Conservation (phyloP, 2,329 filamentous ascomycete genomes). For the Penicillium hesseltinei region DNA sequence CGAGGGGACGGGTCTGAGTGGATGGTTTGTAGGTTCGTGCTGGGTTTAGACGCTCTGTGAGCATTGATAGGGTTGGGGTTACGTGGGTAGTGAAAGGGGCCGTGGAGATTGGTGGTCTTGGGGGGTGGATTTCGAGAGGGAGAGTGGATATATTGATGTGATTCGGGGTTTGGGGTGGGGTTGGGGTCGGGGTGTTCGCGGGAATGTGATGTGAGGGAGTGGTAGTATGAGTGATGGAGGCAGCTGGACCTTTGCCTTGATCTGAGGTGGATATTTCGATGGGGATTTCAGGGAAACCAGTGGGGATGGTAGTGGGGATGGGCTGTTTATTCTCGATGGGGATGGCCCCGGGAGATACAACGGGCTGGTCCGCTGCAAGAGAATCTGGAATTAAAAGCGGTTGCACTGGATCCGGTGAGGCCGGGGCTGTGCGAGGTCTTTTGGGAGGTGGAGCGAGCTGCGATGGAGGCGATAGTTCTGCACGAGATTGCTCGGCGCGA, state of each 20-base stretch:
- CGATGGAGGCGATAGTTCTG: not conserved
- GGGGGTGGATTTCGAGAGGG: constrained; percentile 51
- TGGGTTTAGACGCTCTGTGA: constrained; percentile 55
- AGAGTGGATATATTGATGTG: constrained; percentile 15
- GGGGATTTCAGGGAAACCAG: not conserved
- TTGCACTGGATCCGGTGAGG: not conserved
- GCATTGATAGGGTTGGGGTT: constrained; percentile 54
- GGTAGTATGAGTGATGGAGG: not conserved
- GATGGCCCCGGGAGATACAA: not conserved
- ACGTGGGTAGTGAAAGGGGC: constrained; percentile 53
- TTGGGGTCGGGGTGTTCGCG: no score
- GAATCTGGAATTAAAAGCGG: not conserved
- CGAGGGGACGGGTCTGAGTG: constrained; percentile 50
- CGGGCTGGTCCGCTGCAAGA: not conserved
- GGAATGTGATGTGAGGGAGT: not conserved
- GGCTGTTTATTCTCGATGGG: not conserved
- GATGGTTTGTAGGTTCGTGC: constrained; percentile 55
- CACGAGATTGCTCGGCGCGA: not conserved
- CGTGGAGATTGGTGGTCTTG: constrained; percentile 53
- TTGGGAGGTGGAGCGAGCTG: not conserved
- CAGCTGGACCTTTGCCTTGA: not conserved
- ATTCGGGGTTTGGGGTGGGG: not conserved
- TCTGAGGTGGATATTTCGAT: not conserved
- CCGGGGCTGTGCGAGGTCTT: not conserved
- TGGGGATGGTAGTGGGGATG: not conserved